These are phyloP conservation scores for Pseudogymnoascus sp. DNA, from an alignment of 2,329 filamentous ascomycete genomes.

Conservation along the genomic window DNA sequence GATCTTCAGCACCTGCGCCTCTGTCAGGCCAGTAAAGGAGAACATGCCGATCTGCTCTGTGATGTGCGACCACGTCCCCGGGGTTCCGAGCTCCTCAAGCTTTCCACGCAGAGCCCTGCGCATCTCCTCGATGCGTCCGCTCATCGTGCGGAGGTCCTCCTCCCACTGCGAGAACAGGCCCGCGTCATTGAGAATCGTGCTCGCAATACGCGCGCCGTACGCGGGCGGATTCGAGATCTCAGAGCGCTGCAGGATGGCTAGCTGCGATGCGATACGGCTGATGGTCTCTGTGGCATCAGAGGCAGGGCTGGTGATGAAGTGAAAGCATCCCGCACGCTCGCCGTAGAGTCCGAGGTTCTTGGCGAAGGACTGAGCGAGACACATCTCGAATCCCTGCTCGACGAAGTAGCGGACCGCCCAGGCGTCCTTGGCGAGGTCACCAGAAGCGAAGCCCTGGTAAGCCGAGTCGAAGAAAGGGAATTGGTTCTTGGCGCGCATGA, in stretches of 20 bases:
- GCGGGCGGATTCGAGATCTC: slow-evolving; percentile 97
- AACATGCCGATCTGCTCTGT: slow-evolving; percentile 99
- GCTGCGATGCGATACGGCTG: slow-evolving; percentile 69
- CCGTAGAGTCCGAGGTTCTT: slow-evolving; percentile 98
- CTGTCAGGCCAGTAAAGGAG: slow-evolving; percentile 75
- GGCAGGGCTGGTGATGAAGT: slow-evolving; percentile 72
- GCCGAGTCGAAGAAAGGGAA: slow-evolving; percentile 98
- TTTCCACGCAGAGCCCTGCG: slow-evolving; percentile 67
- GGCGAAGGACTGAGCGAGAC: slow-evolving; percentile 87
- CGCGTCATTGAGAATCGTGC: slow-evolving; percentile 73
- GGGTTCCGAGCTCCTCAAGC: slow-evolving; percentile 77
- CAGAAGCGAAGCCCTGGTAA: slow-evolving; percentile 96
- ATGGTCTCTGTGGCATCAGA: slow-evolving; percentile 53
- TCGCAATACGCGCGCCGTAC: slow-evolving; percentile 85
- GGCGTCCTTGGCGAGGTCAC: slow-evolving; percentile 74
- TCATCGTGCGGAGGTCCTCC: slow-evolving; percentile 86
- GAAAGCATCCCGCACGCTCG: slow-evolving; percentile 92
- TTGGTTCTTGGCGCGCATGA: slow-evolving; percentile 71
- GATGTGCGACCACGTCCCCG: slow-evolving; percentile 92
- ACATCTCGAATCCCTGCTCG: slow-evolving; percentile 80
- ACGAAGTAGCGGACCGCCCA: slow-evolving; percentile 93
- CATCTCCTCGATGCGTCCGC: slow-evolving; percentile 90
- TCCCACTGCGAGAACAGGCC: slow-evolving; percentile 86
- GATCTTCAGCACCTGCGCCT: slow-evolving; percentile 64
- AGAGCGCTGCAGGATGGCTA: slow-evolving; percentile 88